phyloP scores from a whole-genome alignment of 179 eudicot species.

The Silene vulgaris region DNA sequence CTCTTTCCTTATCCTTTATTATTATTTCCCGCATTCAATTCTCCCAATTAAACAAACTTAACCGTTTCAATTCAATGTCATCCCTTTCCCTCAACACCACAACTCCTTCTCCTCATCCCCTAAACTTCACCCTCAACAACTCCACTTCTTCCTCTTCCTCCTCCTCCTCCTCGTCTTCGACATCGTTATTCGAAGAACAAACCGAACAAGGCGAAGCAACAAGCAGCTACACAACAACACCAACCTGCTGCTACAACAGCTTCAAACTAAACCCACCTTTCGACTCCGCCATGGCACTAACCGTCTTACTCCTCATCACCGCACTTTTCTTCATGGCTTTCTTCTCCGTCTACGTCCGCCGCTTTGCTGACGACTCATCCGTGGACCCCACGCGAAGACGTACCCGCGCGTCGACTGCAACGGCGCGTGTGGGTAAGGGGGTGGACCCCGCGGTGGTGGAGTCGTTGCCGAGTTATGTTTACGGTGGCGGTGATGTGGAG shows the following conservation, averaged over 20 bases:
- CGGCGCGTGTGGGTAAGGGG: conserved; percentile 22
- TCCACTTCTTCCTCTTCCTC: neutral
- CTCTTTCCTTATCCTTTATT: too few relatives aligned
- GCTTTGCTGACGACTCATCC: conserved; percentile 33
- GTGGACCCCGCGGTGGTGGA: conserved; percentile 31
- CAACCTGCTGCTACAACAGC: conserved; percentile 18
- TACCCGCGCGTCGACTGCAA: neutral
- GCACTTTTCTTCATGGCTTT: conserved; percentile 66
- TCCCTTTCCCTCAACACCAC: neutral
- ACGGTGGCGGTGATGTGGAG: conserved; percentile 28
- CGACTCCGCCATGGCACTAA: conserved; percentile 53
- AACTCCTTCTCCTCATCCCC: neutral
- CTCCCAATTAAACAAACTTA: too few relatives aligned
- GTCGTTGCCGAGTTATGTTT: conserved; percentile 35
- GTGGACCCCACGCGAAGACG: conserved; percentile 21
- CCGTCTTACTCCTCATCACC: conserved; percentile 48
- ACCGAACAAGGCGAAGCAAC: too few relatives aligned
- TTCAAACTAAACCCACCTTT: conserved; percentile 28
- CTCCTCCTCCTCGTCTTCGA: neutral
- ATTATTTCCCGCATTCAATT: too few relatives aligned
- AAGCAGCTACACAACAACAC: neutral
- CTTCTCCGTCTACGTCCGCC: conserved; percentile 58
- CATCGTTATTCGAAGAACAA: neutral
- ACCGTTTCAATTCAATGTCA: neutral
- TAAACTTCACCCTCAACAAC: neutral